Conservation (phyloP, 805 yeast genomes). For the Brettanomyces nanus region DNA sequence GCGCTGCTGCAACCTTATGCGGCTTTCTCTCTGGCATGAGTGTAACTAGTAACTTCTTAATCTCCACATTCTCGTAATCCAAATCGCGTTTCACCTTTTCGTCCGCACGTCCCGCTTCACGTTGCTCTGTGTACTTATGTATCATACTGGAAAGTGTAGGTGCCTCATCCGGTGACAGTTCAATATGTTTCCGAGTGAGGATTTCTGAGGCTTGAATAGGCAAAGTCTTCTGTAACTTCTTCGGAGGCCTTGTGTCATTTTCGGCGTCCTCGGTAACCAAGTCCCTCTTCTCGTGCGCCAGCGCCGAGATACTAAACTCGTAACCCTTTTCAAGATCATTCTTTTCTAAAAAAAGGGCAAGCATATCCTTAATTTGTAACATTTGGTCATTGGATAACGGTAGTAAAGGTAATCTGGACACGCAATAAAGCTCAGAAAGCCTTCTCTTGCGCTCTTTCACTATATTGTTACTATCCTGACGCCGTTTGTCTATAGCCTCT, state of each 20-base stretch:
- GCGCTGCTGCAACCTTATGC: constrained; percentile 44
- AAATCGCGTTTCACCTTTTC: constrained; percentile 24
- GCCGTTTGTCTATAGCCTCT: constrained; percentile 37
- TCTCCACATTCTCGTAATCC: constrained; percentile 31
- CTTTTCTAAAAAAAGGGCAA: constrained; percentile 38
- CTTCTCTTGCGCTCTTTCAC: constrained; percentile 46
- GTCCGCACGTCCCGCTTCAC: constrained; percentile 20
- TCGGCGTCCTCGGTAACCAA: constrained; percentile 15
- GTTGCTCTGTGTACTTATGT: constrained; percentile 17
- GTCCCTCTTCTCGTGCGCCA: constrained; percentile 25
- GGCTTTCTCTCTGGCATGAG: constrained; percentile 45
- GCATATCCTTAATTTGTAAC: constrained; percentile 30
- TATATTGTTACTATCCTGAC: constrained; percentile 35
- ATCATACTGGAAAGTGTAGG: constrained; percentile 24
- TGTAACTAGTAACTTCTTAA: constrained; percentile 35
- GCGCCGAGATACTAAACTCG: constrained; percentile 27
- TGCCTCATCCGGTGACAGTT: constrained; percentile 15
- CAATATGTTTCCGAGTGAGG: constrained; percentile 12
- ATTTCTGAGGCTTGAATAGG: not conserved
- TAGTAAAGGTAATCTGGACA: constrained; percentile 43
- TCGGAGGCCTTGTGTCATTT: constrained; percentile 4
- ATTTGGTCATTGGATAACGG: constrained; percentile 33
- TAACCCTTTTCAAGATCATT: constrained; percentile 45
- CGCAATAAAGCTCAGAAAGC: constrained; percentile 53
- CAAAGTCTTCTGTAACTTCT: not conserved